phyloP scores from a whole-genome alignment of 1,139 yeast genomes.

The Candida tropicalis region DNA sequence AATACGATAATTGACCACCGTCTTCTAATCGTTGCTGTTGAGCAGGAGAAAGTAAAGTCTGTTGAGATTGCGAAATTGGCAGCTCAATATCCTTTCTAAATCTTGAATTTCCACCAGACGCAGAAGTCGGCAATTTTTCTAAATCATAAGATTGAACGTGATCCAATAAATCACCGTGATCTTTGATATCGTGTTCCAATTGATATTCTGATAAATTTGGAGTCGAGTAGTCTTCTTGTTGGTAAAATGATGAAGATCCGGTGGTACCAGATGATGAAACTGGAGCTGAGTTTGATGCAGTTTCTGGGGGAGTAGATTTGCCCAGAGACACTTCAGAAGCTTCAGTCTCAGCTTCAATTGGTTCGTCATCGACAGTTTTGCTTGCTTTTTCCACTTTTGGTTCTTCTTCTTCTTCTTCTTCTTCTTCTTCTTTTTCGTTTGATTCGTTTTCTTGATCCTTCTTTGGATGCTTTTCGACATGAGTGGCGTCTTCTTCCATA shows the following conservation, averaged over 20 bases:
- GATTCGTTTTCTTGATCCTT: background rate
- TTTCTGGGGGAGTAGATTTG: background rate
- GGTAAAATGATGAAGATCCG: constrained; percentile 19
- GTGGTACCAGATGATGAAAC: constrained; percentile 10
- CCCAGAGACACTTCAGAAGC: constrained; percentile 1
- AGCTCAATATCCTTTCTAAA: constrained; percentile 5
- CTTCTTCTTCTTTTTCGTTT: no score
- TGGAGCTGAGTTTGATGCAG: constrained; percentile 11
- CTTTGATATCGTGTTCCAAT: constrained; percentile 42
- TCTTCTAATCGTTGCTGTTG: constrained; percentile 18
- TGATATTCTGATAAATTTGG: constrained; percentile 53
- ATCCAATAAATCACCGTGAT: constrained; percentile 39
- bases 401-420: constrained; percentile 11
- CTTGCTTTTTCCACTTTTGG: constrained; percentile 15
- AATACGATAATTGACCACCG: constrained; percentile 48
- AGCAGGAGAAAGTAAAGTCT: constrained; percentile 7
- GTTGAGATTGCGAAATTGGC: constrained; percentile 2
- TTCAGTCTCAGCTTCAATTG: constrained; percentile 9
- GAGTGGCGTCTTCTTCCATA: constrained; percentile 20
- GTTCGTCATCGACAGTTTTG: constrained; percentile 21
- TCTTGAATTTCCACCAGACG: background rate
- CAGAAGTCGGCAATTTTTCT: constrained; percentile 34
- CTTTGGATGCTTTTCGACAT: constrained; percentile 4
- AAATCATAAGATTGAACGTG: constrained; percentile 42
- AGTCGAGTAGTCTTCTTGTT: constrained; percentile 40